phyloP scores from a whole-genome alignment of 2,329 filamentous ascomycete species.

The Didymella arachidicola region DNA sequence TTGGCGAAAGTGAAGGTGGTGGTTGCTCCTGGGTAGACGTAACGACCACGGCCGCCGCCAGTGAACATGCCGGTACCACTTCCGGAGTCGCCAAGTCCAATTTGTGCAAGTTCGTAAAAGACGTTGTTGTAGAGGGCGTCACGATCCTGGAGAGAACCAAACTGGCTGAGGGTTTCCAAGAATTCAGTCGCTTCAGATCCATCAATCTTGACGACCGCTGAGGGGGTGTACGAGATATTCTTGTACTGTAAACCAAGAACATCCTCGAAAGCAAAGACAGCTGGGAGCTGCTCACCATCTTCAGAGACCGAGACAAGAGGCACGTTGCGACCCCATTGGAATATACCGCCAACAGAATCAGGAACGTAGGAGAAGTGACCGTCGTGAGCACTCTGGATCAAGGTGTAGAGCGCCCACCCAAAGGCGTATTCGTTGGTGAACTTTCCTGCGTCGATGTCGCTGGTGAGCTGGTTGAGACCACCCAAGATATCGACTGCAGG shows the following conservation, averaged over 20 bases:
- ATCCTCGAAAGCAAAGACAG: slow-evolving; percentile 63
- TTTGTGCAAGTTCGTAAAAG: slow-evolving; percentile 57
- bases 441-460: slow-evolving; percentile 46
- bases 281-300: slow-evolving; percentile 66
- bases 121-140: slow-evolving; percentile 65
- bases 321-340: slow-evolving; percentile 58
- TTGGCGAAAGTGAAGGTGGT: slow-evolving; percentile 58
- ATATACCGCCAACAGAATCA: slow-evolving; percentile 60
- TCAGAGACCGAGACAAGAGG: slow-evolving; percentile 67
- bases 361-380: slow-evolving; percentile 68
- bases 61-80: slow-evolving; percentile 54
- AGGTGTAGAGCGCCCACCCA: slow-evolving; percentile 60
- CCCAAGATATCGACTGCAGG: slow-evolving; percentile 54
- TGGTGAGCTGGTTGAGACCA: slow-evolving; percentile 51
- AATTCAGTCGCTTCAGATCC: slow-evolving; percentile 60
- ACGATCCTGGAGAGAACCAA: slow-evolving; percentile 61
- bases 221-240: slow-evolving; percentile 56
- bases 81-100: slow-evolving; percentile 53
- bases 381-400: slow-evolving; percentile 67
- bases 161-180: slow-evolving; percentile 57
- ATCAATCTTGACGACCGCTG: slow-evolving; percentile 64
- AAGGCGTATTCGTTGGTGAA: slow-evolving; percentile 56
- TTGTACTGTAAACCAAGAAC: slow-evolving; percentile 55
- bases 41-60: slow-evolving; percentile 54
- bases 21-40: slow-evolving; percentile 53